These are phyloP conservation scores for Candida maris DNA, from an alignment of 805 yeast species.

Conservation along the genomic window DNA sequence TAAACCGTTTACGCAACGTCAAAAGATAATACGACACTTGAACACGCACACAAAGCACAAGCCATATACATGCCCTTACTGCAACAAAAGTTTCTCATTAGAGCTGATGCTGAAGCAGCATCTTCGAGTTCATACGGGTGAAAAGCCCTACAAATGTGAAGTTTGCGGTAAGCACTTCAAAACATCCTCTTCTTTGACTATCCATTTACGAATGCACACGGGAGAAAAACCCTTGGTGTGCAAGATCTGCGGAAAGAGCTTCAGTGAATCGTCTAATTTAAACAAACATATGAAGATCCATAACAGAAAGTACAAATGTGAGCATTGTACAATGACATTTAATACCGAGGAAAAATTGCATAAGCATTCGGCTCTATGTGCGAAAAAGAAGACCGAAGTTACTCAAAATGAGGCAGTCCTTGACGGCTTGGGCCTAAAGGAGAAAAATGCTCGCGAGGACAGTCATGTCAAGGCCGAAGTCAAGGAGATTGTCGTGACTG, in stretches of 20 bases:
- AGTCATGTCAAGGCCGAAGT: no score
- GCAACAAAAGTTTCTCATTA: slow-evolving; percentile 72
- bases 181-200: slow-evolving; percentile 75
- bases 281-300: slow-evolving; percentile 87
- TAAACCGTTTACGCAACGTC: slow-evolving; percentile 72
- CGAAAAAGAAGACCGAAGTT: slow-evolving; percentile 5
- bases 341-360: slow-evolving; percentile 39
- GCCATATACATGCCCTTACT: slow-evolving; percentile 69
- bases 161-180: slow-evolving; percentile 77
- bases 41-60: slow-evolving; percentile 84
- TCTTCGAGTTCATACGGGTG: slow-evolving; percentile 81
- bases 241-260: slow-evolving; percentile 75
- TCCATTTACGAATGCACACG: slow-evolving; percentile 82
- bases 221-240: slow-evolving; percentile 87
- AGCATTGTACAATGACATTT: slow-evolving; percentile 49
- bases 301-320: slow-evolving; percentile 48
- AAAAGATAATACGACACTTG: slow-evolving; percentile 79
- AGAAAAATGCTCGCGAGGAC: no score
- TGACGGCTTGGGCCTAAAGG: no score
- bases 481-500: no score
- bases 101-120: slow-evolving; percentile 79
- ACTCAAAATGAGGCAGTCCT: no score
- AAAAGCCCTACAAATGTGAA: slow-evolving; percentile 75
- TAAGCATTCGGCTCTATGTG: slow-evolving; percentile 35
- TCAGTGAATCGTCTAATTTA: slow-evolving; percentile 85